These are phyloP conservation scores for Arabidopsis lyrata DNA, from an alignment of 441 rosid species.

Conservation along the genomic window DNA sequence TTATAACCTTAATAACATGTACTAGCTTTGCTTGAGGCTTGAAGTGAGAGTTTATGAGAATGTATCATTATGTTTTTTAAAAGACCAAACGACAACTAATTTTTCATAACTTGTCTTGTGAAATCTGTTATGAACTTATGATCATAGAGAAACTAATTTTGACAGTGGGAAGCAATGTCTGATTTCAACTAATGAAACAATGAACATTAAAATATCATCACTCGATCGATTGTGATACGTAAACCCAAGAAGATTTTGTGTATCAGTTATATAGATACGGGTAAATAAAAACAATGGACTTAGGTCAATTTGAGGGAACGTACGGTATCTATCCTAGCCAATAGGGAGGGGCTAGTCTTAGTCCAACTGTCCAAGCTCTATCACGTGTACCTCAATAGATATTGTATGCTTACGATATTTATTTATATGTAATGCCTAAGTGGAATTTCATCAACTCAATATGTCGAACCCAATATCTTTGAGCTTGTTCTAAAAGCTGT, in stretches of 20 bases:
- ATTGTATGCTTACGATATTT: conserved; percentile 15
- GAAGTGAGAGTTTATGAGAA: conserved; percentile 1
- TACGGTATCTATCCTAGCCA: conserved; percentile 41
- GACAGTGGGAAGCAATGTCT: neutral
- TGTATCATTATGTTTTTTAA: neutral
- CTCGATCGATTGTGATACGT: conserved; percentile 35
- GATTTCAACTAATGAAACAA: conserved; percentile 12
- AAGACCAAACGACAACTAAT: conserved; percentile 4
- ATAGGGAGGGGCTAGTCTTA: conserved; percentile 32
- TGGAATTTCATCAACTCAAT: conserved; percentile 11
- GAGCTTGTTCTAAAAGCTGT: neutral
- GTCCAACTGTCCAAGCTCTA: conserved; percentile 22
- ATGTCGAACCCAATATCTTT: conserved; percentile 8
- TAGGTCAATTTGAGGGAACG: conserved; percentile 40
- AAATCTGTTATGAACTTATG: neutral
- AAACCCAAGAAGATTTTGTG: conserved; percentile 45
- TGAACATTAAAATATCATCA: conserved; percentile 7
- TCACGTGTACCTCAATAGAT: conserved; percentile 38
- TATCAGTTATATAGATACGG: conserved; percentile 31
- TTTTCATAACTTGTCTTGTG: neutral
- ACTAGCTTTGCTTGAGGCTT: neutral
- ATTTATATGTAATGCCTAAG: neutral
- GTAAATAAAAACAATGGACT: conserved; percentile 39
- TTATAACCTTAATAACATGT: neutral
- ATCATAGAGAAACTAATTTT: conserved; percentile 23